Base-by-base conservation (phyloP, 257 asterid genomes). In the Salvia miltiorrhiza region DNA sequence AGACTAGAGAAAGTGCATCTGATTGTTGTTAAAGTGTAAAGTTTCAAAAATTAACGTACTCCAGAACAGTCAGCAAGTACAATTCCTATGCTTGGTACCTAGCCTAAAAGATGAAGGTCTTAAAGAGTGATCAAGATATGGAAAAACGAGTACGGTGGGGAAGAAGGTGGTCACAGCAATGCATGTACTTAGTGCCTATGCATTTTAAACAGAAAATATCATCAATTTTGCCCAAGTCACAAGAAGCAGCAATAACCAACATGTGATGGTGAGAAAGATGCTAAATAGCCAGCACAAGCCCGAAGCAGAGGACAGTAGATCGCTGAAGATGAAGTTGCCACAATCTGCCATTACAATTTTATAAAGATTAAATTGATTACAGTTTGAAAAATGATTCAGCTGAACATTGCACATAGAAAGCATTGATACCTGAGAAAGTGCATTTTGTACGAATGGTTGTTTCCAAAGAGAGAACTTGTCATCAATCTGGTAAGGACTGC, bases 241-340 rank as follows among this genome's bases (percentile, higher is more conserved):
- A 62, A 56, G 74, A 60, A 79, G 67, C 69, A 59, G 73, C 71
- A 78, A n/a, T 58, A 76, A 90, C 98, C 69, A 72, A 93, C 99
- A 79, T 93, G 97, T 77, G 97, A 83, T 63, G 90, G 89, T 61
- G 96, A 90, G 79, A 83, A 93, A 26, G 97, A 93, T 67, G 96
- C 87, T 70, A 93, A 81, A 88, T 88, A 86, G 75, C 99, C 99
- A 69, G 97, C 85, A 56, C 96, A 87, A 70, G 97, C 91, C 73
- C 80, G 97, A 72, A 93, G 96, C 67, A 93, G 85, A 67, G 95
- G 96, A 69, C 85, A 86, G 85, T 86, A 87, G 59, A 77, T 74
- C 14, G 79, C 72, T 48, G 96, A 93, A 58, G 96, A 88, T 65
- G 90, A 88, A 62, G 95, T 81, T 71, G 92, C 91, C 80, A 88